Evolutionary conservation across 805 yeast species (phyloP), one percentile per base, ranked within the genome.

Genomic region (Candida pseudofarinosa): DNA sequence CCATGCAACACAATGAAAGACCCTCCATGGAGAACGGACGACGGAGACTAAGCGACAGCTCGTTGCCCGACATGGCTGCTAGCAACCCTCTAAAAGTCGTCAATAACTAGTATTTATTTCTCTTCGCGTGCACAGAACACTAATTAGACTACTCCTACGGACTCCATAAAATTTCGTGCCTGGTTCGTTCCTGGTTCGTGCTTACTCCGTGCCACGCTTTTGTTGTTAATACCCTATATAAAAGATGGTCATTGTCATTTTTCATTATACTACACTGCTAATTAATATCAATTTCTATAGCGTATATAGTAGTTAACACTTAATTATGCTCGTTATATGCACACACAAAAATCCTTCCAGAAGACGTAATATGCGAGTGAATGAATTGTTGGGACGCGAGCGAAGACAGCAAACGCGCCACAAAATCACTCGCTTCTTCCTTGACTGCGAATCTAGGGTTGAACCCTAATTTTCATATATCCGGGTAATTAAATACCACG

Each of bases 41-140:
- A 38, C 65, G 78, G 47, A 66, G 79, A 46, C 64, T 77, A 45
- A 75, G 81, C 53, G 70, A 77, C 46, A 79, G 81, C 14, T 76
- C 81, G 8, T 56, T 78, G 42, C 82, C 80, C 1, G 81, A 77
- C 52, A 76, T 62, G 62, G 55, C 53, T 17, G 55, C 76, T 4
- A 62, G 76, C 47, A 63, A 63, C 40, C 69, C 70, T 7, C 59
- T 78, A 45, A 74, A 78, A 52, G 79, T 78, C 36, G 80, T 74
- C 5, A 78, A 78, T 55, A 46, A 45, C 32, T 50, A 40, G 26
- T 23, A 19, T 14, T 18, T 8, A n/a, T 35, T 19, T 8, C 38
- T 12, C 19, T 12, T 14, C 15, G 14, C 31, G 19, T 35, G 10
- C 28, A 23, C 28, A 10, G 6, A 10, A 23, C 28, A 23, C 28